These are phyloP conservation scores for Xylariomycetidae sp. DNA, from an alignment of 2,329 filamentous ascomycete species.

Conservation along the genomic window DNA sequence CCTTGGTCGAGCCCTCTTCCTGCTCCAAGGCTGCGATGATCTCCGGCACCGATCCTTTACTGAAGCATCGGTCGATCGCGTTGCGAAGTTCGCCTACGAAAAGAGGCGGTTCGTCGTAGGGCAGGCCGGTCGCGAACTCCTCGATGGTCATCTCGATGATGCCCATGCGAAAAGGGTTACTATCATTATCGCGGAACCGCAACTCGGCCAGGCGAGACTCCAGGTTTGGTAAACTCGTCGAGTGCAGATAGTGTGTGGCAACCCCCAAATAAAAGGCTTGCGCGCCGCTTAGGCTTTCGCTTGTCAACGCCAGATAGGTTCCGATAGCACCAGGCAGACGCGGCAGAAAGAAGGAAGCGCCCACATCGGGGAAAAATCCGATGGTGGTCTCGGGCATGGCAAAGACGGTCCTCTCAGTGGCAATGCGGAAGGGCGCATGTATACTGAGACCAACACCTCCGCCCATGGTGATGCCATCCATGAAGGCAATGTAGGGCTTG, in stretches of 20 bases:
- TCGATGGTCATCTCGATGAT: constrained; percentile 84
- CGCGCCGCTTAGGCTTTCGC: constrained; percentile 72
- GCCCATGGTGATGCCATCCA: constrained; percentile 98
- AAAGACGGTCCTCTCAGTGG: constrained; percentile 90
- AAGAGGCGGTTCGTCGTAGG: constrained; percentile 62
- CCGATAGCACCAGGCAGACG: constrained; percentile 81
- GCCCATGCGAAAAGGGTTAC: constrained; percentile 54
- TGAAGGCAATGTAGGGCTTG: constrained; percentile 91
- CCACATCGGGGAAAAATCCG: constrained; percentile 97
- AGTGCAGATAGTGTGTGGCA: constrained; percentile 95
- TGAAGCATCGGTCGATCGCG: constrained; percentile 81
- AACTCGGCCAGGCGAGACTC: constrained; percentile 85
- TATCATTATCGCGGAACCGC: constrained; percentile 73
- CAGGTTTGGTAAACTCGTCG: constrained; percentile 72
- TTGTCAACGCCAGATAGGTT: constrained; percentile 90
- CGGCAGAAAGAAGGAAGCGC: constrained; percentile 91
- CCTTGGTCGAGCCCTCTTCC: constrained; percentile 46
- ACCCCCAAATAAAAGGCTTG: constrained; percentile 88
- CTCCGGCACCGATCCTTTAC: constrained; percentile 57
- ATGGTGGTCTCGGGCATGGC: constrained; percentile 99
- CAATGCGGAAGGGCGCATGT: constrained; percentile 93
- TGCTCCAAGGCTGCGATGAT: constrained; percentile 65
- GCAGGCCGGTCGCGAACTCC: constrained; percentile 83
- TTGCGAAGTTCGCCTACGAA: constrained; percentile 65
- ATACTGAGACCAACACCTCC: constrained; percentile 91